phyloP scores from a whole-genome alignment of 2,329 filamentous ascomycete genomes.

The Aspergillus fumigatiaffinis region DNA sequence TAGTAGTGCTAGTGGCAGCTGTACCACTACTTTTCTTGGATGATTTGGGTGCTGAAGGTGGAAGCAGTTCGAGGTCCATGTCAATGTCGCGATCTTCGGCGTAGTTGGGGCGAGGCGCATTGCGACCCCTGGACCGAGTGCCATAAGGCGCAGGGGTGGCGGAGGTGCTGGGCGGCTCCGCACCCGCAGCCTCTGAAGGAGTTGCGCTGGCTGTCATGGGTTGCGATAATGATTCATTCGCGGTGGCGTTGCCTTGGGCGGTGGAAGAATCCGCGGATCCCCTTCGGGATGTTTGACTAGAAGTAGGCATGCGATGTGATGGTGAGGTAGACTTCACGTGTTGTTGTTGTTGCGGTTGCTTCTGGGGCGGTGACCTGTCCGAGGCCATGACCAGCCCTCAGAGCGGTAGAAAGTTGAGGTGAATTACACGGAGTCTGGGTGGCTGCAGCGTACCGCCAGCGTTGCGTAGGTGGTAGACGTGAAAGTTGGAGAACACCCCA shows the following conservation, averaged over 20 bases:
- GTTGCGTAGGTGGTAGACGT: slow-evolving; percentile 8
- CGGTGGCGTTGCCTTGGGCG: slow-evolving; percentile 17
- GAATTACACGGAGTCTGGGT: slow-evolving; percentile 8
- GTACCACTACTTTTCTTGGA: slow-evolving; percentile 29
- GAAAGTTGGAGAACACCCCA: slow-evolving; percentile 17
- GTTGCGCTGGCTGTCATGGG: slow-evolving; percentile 45
- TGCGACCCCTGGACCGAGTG: slow-evolving; percentile 88
- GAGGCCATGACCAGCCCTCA: slow-evolving; percentile 30
- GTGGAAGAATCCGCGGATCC: slow-evolving; percentile 19
- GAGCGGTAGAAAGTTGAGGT: slow-evolving; percentile 15
- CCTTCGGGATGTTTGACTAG: slow-evolving; percentile 35
- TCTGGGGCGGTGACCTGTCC: slow-evolving; percentile 26
- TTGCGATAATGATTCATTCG: slow-evolving; percentile 37
- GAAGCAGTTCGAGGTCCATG: slow-evolving; percentile 70
- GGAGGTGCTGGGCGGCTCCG: slow-evolving; percentile 38
- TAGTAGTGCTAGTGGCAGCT: slow-evolving; percentile 22
- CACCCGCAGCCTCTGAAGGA: slow-evolving; percentile 33
- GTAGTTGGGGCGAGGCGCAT: slow-evolving; percentile 83
- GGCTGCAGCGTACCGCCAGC: slow-evolving; percentile 18
- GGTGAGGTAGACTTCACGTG: slow-evolving; percentile 25
- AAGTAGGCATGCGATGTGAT: slow-evolving; percentile 18
- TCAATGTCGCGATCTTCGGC: slow-evolving; percentile 91
- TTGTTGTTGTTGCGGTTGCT: slow-evolving; percentile 22
- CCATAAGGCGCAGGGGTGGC: slow-evolving; percentile 71
- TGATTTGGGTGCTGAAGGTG: slow-evolving; percentile 25